Evolutionary conservation across 306 rosid genomes (phyloP).

Genomic region (Boehmeria nivea): DNA sequence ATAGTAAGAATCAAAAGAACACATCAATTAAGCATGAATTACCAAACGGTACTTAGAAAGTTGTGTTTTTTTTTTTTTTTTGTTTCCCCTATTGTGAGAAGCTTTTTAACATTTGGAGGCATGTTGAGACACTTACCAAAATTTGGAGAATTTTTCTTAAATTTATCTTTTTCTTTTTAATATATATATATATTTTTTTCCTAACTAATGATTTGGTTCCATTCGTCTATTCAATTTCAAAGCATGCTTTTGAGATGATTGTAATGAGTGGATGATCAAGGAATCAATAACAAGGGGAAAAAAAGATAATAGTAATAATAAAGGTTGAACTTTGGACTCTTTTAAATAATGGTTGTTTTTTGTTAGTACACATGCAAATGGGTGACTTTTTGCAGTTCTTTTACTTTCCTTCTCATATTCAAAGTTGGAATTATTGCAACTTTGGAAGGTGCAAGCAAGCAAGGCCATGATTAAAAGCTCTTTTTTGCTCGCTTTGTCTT

Average conservation of each 20-base stretch:
- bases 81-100: too few species aligned
- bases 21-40: too few species aligned
- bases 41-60: too few species aligned
- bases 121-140: too few species aligned
- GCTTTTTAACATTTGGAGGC: too few species aligned
- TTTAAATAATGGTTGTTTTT: background rate
- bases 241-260: slow-evolving; percentile 15
- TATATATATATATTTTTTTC: too few species aligned
- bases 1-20: too few species aligned
- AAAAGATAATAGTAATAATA: background rate
- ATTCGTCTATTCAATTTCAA: background rate
- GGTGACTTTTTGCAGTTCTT: background rate
- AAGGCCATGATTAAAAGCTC: background rate
- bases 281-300: background rate
- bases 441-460: slow-evolving; percentile 1
- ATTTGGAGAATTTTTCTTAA: too few species aligned
- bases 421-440: slow-evolving; percentile 6
- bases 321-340: slow-evolving; percentile 1
- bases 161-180: too few species aligned
- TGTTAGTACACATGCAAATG: slow-evolving; percentile 3
- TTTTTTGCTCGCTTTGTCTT: slow-evolving; percentile 12
- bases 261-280: background rate
- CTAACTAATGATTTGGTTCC: background rate
- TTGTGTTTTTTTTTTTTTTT: too few species aligned
- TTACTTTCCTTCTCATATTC: background rate